Conservation (phyloP, 208 protist species). For the Trypanosoma rangeli region DNA sequence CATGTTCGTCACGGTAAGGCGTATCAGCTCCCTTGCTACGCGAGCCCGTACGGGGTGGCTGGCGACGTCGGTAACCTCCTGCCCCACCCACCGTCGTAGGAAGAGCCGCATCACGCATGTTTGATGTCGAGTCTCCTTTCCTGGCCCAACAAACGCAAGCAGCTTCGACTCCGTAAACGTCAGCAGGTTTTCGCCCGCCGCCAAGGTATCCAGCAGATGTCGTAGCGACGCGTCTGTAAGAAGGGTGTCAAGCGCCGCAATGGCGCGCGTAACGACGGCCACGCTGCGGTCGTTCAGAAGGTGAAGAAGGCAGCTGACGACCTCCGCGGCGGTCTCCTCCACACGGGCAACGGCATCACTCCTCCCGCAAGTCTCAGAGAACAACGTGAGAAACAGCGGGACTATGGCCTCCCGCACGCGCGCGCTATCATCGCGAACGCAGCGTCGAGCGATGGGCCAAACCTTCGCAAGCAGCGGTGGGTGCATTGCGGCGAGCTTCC, state of each 20-base stretch:
- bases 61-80: slow-evolving; percentile 37
- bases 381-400: slow-evolving; percentile 66
- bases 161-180: slow-evolving; percentile 70
- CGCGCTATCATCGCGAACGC: slow-evolving; percentile 67
- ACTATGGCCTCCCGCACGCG: slow-evolving; percentile 77
- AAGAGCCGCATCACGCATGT: slow-evolving; percentile 61
- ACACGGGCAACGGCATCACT: not conserved
- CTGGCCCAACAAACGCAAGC: slow-evolving; percentile 35
- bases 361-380: slow-evolving; percentile 27
- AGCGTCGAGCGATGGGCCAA: slow-evolving; percentile 71
- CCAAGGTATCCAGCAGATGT: slow-evolving; percentile 31
- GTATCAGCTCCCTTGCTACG: slow-evolving; percentile 54
- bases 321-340: slow-evolving; percentile 39
- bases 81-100: slow-evolving; percentile 57
- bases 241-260: slow-evolving; percentile 66
- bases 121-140: slow-evolving; percentile 35
- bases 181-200: slow-evolving; percentile 43
- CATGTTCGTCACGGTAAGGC: slow-evolving; percentile 37
- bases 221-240: slow-evolving; percentile 48
- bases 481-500: slow-evolving; percentile 47
- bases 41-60: slow-evolving; percentile 36
- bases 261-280: slow-evolving; percentile 64
- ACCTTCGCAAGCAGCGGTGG: slow-evolving; percentile 60
- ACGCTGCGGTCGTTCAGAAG: slow-evolving; percentile 74
- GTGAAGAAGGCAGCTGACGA: slow-evolving; percentile 69